Conservation (phyloP, 164 flowering plant species). For the Chloranthus sessilifolius region DNA sequence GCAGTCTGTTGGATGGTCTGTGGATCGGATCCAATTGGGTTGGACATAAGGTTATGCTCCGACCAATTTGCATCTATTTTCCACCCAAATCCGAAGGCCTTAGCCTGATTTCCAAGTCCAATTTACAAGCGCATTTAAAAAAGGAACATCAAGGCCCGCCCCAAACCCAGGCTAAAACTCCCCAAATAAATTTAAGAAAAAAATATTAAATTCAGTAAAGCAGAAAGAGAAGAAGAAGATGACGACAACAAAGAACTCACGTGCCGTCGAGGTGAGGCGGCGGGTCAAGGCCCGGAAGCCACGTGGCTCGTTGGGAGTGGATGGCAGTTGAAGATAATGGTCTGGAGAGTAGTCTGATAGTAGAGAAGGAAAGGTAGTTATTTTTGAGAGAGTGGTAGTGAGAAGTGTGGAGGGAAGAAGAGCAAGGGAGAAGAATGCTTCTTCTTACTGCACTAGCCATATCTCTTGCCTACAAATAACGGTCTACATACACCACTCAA, state of each 20-base stretch:
- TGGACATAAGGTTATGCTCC: too few species aligned
- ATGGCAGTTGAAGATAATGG: conserved; percentile 8
- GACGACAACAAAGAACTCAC: conserved; percentile 24
- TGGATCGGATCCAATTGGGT: too few species aligned
- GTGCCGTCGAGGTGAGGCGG: conserved; percentile 87
- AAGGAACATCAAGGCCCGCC: too few species aligned
- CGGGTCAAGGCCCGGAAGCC: conserved; percentile 96
- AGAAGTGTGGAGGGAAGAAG: conserved; percentile 14
- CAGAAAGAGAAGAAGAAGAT: neutral
- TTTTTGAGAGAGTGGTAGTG: neutral
- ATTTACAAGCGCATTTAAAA: too few species aligned
- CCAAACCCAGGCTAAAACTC: too few species aligned
- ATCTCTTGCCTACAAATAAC: too few species aligned
- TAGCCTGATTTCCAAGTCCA: too few species aligned
- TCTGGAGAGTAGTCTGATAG: neutral
- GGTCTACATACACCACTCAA: too few species aligned
- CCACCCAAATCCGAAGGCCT: too few species aligned
- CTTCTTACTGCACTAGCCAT: conserved; percentile 46
- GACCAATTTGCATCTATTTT: too few species aligned
- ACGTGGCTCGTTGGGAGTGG: conserved; percentile 74
- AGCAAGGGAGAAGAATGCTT: conserved; percentile 26
- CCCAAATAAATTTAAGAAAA: neutral
- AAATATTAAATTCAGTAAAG: neutral
- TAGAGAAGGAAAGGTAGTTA: neutral
- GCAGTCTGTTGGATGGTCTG: too few species aligned